Evolutionary conservation across 2,329 filamentous ascomycete species (phyloP), one percentile per base, ranked within the genome.

Genomic region (Rhytidhysteron rufulum): DNA sequence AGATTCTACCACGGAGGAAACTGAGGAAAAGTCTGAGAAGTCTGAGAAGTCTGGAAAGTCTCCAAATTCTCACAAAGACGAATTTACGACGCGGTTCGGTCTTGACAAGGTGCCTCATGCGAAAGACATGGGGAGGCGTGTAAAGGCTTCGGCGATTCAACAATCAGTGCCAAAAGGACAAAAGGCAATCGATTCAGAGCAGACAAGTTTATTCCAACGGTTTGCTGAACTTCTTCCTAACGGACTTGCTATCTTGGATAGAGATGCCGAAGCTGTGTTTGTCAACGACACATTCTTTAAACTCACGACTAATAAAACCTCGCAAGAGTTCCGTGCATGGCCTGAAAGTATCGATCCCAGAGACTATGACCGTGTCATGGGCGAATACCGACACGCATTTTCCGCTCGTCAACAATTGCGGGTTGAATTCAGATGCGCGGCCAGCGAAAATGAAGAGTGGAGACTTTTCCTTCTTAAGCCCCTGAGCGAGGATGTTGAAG

Each of bases 251-350:
- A 71, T 73, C 24, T 55, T 73, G 5, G 66, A 72, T 43, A 63
- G 63, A 34, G 58, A 67, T 15, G 68, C 68, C 2, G 66, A 69
- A 27, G 66, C 68, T 7, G 54, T 72, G 7, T 73, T 71, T 37
- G 70, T 73, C 10, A 73, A 73, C 37, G 64, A 70, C 37, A 60
- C 63, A 34, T 73, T 72, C 46, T 71, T 69, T 48, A 57, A 63
- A 17, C 55, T 73, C n/a, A 72, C 70, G 0, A 71, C 67, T 0
- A 67, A 69, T 41, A 58, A 59, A 25, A 54, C 58, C 16, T 54
- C 58, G 0, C 62, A 67, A 20, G 58, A 62, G 2, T 72, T 72
- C 41, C 68, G 59, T 10, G 61, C 66, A 4, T 72, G 69, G 69
- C 69, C 69, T 0, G 65, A 71, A 38, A 70, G 65, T 30, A 72